A percentile compares a stretch with the other conserved stretches of the same genome.
These are phyloP conservation scores for Phytophthora pisi DNA, from an alignment of 352 stramenopile genomes.

Conservation along the genomic window DNA sequence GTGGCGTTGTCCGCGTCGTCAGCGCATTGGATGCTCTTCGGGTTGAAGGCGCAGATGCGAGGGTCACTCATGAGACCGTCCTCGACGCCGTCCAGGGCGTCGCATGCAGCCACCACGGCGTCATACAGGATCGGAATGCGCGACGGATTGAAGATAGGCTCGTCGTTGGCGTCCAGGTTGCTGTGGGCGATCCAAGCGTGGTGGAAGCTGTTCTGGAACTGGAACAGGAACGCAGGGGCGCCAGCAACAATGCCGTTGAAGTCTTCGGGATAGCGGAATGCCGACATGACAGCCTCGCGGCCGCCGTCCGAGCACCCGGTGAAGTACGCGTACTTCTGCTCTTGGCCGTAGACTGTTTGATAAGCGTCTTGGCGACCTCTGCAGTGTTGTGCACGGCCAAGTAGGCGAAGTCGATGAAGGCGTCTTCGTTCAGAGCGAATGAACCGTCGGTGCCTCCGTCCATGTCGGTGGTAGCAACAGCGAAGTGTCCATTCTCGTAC, in stretches of 20 bases:
- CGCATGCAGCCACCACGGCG: conserved; percentile 32
- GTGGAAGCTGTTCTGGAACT: conserved; percentile 47
- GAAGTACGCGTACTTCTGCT: conserved; percentile 43
- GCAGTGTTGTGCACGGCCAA: conserved; percentile 38
- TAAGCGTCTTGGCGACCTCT: conserved; percentile 40
- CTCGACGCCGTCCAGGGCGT: conserved; percentile 20
- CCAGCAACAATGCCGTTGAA: conserved; percentile 44
- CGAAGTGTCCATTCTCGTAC: conserved; percentile 38
- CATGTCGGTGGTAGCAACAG: conserved; percentile 39
- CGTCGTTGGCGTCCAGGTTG: conserved; percentile 26
- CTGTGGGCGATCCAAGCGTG: conserved; percentile 34
- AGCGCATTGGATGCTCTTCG: neutral
- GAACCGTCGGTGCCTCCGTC: conserved; percentile 30
- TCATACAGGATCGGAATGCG: conserved; percentile 33
- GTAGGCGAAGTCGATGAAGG: conserved; percentile 40
- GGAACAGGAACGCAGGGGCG: conserved; percentile 36
- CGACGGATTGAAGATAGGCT: conserved; percentile 29
- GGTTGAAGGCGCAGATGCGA: neutral
- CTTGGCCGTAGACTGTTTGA: conserved; percentile 44
- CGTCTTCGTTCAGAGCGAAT: conserved; percentile 36
- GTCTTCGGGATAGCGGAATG: conserved; percentile 38
- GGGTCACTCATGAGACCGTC: neutral
- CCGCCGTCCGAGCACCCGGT: conserved; percentile 46
- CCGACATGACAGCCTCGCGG: conserved; percentile 41
- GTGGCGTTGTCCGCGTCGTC: neutral